Evolutionary conservation across 2,329 filamentous ascomycete species (phyloP), one percentile per base, ranked within the genome.

Genomic region (Dothistroma pini): DNA sequence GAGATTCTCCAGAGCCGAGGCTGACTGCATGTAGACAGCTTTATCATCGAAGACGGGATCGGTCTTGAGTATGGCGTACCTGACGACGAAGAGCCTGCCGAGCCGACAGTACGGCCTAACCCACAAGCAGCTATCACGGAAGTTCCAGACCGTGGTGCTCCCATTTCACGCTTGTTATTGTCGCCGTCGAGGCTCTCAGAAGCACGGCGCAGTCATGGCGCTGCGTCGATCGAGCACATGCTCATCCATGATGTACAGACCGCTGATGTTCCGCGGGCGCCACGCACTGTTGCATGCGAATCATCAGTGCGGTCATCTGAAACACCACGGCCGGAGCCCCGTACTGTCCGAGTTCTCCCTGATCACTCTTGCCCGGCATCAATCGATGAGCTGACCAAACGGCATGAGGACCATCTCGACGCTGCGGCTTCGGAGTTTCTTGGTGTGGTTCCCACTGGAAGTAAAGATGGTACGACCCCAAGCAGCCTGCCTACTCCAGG

Each of bases 11-110:
- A n/a, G 3, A 2, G 5, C 29, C 16, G 1, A n/a, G 7, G 11
- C 49, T 52, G 49, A 52, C 19, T 12, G 19, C 19, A 32, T 21
- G 51, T 55, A 64, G 62, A 60, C 29, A 64, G 60, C 14, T 68
- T 65, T 41, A 57, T 68, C 29, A 34, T 67, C 14, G 66, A 68
- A 44, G 66, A 68, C 58, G 65, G 65, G 0, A 53, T 57, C 11
- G 65, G 65, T 8, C 58, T 62, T 11, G 66, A 68, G 44, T 66
- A 65, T 53, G 63, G 63, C n/a, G 57, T 66, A 11, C 59, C 62
- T 12, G 61, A 66, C 19, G 63, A 63, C 29, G 60, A 63, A 12
- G 56, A 62, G 41, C 34, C n/a, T 4, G 50, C 25, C n/a, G 35
- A 59, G 48, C 41, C 14, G 21, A 21, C 47, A 50, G 54, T 49